Conservation (phyloP, 2,329 filamentous ascomycete genomes). For the Fonsecaea pedrosoi region DNA sequence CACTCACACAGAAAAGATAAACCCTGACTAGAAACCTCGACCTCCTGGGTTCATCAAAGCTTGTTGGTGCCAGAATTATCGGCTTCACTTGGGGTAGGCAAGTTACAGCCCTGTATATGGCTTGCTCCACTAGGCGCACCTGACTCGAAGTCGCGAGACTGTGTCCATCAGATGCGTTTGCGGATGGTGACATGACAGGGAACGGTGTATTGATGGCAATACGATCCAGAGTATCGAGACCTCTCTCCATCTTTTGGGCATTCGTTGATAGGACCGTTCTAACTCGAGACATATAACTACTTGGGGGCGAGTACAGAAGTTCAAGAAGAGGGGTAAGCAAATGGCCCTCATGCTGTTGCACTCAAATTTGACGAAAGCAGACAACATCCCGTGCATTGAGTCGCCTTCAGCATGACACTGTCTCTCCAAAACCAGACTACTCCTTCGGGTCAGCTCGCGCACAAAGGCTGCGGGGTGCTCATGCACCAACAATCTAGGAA, state of each 20-base stretch:
- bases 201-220: not conserved
- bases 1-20: not conserved
- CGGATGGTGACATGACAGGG: not conserved
- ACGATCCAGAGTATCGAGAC: not conserved
- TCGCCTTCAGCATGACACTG: not conserved
- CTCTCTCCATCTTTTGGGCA: not conserved
- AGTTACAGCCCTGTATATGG: not conserved
- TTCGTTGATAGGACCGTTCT: not conserved
- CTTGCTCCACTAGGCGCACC: not conserved
- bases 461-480: not conserved
- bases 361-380: not conserved
- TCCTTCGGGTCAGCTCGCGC: not conserved
- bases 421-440: not conserved
- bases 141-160: not conserved
- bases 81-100: not conserved
- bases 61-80: not conserved
- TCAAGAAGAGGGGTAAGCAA: not conserved
- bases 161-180: not conserved
- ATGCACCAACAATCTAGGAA: not conserved
- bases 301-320: not conserved
- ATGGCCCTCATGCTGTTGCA: not conserved
- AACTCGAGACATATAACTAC: not conserved
- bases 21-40: not conserved
- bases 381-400: not conserved
- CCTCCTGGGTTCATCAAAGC: no score